phyloP scores from a whole-genome alignment of 1,284 basidiomycete genomes.

The Sanghuangporus sanghuang region DNA sequence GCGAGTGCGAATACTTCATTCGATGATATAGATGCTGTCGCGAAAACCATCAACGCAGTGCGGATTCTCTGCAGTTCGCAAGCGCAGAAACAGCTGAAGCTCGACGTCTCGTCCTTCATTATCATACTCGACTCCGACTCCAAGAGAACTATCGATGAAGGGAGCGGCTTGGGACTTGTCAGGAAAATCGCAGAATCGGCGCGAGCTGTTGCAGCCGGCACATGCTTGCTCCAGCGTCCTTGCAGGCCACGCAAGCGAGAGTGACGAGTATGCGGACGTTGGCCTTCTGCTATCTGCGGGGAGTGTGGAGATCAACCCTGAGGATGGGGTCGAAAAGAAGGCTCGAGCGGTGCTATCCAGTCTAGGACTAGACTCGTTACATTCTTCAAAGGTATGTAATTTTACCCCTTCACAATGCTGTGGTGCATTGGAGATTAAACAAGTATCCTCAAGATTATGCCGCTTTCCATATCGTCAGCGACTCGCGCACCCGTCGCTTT shows the following conservation, averaged over 20 bases:
- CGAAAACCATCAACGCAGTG: slow-evolving; percentile 2
- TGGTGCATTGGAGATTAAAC: neutral
- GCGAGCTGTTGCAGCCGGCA: slow-evolving; percentile 33
- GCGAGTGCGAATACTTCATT: neutral
- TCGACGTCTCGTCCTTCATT: slow-evolving; percentile 4
- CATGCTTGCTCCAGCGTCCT: slow-evolving; percentile 45
- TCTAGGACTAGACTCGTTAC: slow-evolving; percentile 12
- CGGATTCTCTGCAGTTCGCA: neutral
- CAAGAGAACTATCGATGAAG: neutral
- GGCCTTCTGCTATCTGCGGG: slow-evolving; percentile 42
- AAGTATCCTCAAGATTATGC: neutral
- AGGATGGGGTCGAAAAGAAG: neutral
- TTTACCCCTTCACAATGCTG: too few species aligned
- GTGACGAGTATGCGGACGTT: slow-evolving; percentile 49
- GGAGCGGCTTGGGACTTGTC: neutral
- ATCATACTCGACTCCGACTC: neutral
- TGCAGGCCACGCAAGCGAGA: slow-evolving; percentile 46
- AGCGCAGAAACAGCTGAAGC: neutral
- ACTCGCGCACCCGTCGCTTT: neutral
- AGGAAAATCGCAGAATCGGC: slow-evolving; percentile 33
- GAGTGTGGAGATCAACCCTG: neutral
- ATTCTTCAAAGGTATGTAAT: neutral
- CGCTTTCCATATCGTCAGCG: neutral
- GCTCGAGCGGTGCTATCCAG: neutral
- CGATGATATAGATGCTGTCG: neutral